phyloP scores from a whole-genome alignment of 2,329 filamentous ascomycete species.

The Monosporascus sp. region DNA sequence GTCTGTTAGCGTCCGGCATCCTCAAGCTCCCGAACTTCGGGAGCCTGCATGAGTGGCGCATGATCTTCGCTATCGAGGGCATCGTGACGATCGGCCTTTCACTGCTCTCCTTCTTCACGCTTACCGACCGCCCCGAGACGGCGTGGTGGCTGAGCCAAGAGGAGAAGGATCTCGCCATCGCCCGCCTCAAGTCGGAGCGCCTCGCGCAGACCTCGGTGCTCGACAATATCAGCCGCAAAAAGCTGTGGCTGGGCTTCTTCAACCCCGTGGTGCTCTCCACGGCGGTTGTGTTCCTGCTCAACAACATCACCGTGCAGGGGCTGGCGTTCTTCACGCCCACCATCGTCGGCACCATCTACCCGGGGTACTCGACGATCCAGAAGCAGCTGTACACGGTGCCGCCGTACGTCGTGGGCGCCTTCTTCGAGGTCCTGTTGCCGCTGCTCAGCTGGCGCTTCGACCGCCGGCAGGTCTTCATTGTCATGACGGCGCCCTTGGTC shows the following conservation, averaged over 20 bases:
- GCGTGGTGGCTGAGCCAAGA: constrained; percentile 60
- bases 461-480: constrained; percentile 55
- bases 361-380: constrained; percentile 47
- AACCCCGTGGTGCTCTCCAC: constrained; percentile 45
- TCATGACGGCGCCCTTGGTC: constrained; percentile 54
- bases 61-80: constrained; percentile 35
- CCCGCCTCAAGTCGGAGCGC: constrained; percentile 64
- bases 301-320: constrained; percentile 61
- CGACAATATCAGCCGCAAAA: constrained; percentile 55
- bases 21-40: constrained; percentile 53
- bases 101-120: constrained; percentile 56
- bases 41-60: constrained; percentile 20
- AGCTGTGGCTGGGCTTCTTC: constrained; percentile 57
- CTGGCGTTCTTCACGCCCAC: constrained; percentile 67
- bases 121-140: constrained; percentile 65
- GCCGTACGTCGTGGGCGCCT: constrained; percentile 62
- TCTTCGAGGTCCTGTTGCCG: constrained; percentile 60
- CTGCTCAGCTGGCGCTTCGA: constrained; percentile 58
- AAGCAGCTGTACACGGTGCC: constrained; percentile 69
- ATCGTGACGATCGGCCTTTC: constrained; percentile 49
- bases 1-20: constrained; percentile 60
- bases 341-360: constrained; percentile 66
- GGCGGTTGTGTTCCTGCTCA: constrained; percentile 21
- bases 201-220: constrained; percentile 57
- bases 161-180: constrained; percentile 62